These are phyloP conservation scores for Polyporus tsugae DNA, from an alignment of 1,284 basidiomycete genomes.

Conservation along the genomic window DNA sequence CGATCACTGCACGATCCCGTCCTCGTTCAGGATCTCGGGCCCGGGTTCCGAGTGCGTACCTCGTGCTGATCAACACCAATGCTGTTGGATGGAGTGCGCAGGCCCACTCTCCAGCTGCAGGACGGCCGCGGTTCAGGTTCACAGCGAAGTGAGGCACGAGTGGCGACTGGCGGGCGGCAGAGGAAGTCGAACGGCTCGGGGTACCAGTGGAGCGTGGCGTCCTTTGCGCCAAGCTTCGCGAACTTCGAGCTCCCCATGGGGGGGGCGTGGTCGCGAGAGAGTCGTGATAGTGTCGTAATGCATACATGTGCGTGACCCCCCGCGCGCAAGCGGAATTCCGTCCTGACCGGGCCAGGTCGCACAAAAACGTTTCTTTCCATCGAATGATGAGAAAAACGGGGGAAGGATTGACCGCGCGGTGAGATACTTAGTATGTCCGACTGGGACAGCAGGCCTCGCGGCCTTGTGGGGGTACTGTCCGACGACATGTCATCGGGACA, in stretches of 20 bases:
- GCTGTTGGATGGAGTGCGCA: not conserved
- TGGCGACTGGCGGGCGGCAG: not conserved
- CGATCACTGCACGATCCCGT: conserved; percentile 10
- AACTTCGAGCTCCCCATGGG: not conserved
- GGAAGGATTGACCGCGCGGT: not conserved
- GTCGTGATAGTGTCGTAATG: not conserved
- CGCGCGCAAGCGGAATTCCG: not conserved
- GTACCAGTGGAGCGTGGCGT: conserved; percentile 7
- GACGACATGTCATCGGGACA: conserved; percentile 6
- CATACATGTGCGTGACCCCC: not conserved
- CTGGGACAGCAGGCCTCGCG: not conserved
- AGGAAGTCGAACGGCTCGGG: too few relatives aligned
- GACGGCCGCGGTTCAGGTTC: not conserved
- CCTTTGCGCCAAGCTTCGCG: not conserved
- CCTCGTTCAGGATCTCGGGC: conserved; percentile 20
- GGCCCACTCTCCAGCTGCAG: too few relatives aligned
- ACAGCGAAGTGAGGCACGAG: not conserved
- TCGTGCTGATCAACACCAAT: too few relatives aligned
- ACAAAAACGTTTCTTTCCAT: not conserved
- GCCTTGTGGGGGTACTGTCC: not conserved
- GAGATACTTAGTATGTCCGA: not conserved
- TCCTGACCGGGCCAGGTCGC: conserved; percentile 1
- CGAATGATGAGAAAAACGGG: not conserved
- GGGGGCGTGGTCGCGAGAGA: not conserved
- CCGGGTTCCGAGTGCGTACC: conserved; percentile 11